A percentile compares a stretch with the other conserved stretches of the same genome.
Evolutionary conservation across 176 grass and related monocot species (phyloP).

Genomic region (Secale cereale): DNA sequence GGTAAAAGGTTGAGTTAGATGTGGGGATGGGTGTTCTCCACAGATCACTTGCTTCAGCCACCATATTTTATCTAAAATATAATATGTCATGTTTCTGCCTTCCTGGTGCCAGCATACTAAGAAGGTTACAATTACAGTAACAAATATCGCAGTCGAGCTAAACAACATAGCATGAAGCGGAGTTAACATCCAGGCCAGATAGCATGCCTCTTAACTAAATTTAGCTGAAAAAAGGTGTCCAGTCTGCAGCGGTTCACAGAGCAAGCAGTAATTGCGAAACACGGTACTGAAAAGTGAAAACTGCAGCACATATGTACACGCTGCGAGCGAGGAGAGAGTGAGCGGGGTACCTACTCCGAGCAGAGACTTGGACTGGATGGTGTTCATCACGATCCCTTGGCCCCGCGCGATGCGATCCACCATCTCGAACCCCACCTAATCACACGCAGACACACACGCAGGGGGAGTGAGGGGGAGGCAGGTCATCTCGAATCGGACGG

Average conservation of each 20-base stretch:
- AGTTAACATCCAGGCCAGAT: not conserved
- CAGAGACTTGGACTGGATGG: constrained; percentile 79
- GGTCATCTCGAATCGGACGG: not conserved
- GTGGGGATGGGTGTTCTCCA: not conserved
- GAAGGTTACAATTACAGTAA: not conserved
- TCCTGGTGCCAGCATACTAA: not conserved
- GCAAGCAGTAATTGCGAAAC: not conserved
- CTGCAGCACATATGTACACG: not conserved
- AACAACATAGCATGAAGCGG: not conserved
- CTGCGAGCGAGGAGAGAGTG: not conserved
- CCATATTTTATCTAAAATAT: constrained; percentile 2
- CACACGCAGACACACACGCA: not conserved
- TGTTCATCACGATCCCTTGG: constrained; percentile 72
- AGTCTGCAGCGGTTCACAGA: not conserved
- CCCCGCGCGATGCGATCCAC: constrained; percentile 68
- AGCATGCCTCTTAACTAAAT: not conserved
- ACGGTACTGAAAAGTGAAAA: not conserved
- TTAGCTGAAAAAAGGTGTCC: not conserved
- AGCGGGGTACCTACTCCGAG: constrained; percentile 72
- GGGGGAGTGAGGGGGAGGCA: not conserved
- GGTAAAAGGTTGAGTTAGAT: not conserved
- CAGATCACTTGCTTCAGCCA: not conserved
- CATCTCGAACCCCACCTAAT: constrained; percentile 93
- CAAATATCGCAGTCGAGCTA: not conserved
- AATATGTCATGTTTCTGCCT: not conserved